These are phyloP conservation scores for Fraxinus quadrangulata DNA, from an alignment of 257 asterid species.

Conservation along the genomic window DNA sequence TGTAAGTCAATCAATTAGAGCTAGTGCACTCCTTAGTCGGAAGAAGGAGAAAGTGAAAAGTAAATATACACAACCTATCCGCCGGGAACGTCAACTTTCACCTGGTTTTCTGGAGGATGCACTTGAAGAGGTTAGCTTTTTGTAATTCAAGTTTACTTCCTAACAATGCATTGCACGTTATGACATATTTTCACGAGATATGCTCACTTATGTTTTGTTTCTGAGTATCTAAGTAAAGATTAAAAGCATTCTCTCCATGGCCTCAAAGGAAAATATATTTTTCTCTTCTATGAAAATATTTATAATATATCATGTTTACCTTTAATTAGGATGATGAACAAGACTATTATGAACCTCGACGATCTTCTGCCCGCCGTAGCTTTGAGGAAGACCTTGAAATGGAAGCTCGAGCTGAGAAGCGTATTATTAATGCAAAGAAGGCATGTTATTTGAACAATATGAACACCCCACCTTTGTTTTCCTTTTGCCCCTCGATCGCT, in stretches of 20 bases:
- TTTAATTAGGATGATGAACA: slow-evolving; percentile 71
- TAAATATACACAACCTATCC: slow-evolving; percentile 80
- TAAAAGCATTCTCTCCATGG: slow-evolving; percentile 1
- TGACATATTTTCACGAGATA: not conserved
- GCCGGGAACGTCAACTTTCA: slow-evolving; percentile 94
- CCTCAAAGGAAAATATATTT: not conserved
- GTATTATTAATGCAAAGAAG: slow-evolving; percentile 92
- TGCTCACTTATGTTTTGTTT: not conserved
- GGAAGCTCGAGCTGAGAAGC: slow-evolving; percentile 97
- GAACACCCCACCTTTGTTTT: slow-evolving; percentile 9
- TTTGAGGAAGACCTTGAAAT: slow-evolving; percentile 81
- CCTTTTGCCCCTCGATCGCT: slow-evolving; percentile 9
- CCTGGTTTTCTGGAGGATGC: slow-evolving; percentile 98
- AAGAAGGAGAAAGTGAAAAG: slow-evolving; percentile 94
- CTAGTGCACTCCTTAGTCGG: slow-evolving; percentile 81
- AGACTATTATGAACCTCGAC: slow-evolving; percentile 73
- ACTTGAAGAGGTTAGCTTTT: slow-evolving; percentile 76
- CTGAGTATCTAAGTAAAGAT: not conserved
- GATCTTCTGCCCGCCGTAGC: slow-evolving; percentile 73
- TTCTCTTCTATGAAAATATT: not conserved
- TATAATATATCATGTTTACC: slow-evolving; percentile 22
- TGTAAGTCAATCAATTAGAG: slow-evolving; percentile 80
- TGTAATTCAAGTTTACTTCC: not conserved
- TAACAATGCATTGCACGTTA: slow-evolving; percentile 2
- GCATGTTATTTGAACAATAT: slow-evolving; percentile 38